Base-by-base conservation (phyloP, 1,284 basidiomycete species). In the Leccinum angustisporum region DNA sequence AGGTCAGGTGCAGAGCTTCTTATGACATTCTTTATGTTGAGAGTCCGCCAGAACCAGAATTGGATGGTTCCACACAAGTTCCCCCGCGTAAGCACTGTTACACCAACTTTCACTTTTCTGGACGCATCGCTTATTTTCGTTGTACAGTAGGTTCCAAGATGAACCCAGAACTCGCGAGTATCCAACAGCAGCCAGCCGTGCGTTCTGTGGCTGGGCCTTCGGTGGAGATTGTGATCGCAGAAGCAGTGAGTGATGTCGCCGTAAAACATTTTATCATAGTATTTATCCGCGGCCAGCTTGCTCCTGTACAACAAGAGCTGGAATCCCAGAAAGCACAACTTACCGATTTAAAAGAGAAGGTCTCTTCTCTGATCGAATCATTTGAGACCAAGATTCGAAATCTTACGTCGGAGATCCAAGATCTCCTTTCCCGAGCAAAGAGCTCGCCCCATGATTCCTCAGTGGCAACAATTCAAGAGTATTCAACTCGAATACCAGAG, bases 281-380 rank as follows among this genome's bases (percentile, higher is more conserved):
- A 58, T 61, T 72, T 33, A 71, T 38, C 14, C 30, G 18, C 25
- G 56, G 55, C 13, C 21, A 88, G 86, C 68, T 87, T 53, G 78
- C 76, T 54, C 86, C 88, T 10, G 70, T 90, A 18, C 78, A 79
- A 57, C 72, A 72, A 59, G 75, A 75, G 64, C 67, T 82, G 25
- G 72, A 77, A 46, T 70, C 72, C 40, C 73, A 82, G 51, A 78
- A 76, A 46, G 68, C 73, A 30, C 79, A 83, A 64, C 72, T 84
- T 16, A 67, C 75, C 46, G 73, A 75, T 50, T 70, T 85, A 34
- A 78, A 74, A 48, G 72, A 77, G 48, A 76, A 81, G 60, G 69
- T 78, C 4, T 69, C 73, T 57, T 65, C 61, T 68, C 25, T 71
- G 70, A 58, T 72, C 66, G 59, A 70, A 40, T 67, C 75, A 2